A percentile compares a stretch with the other conserved stretches of the same genome.
These are phyloP conservation scores for Lentinula sp. DNA, from an alignment of 768 basidiomycete genomes.

Conservation along the genomic window DNA sequence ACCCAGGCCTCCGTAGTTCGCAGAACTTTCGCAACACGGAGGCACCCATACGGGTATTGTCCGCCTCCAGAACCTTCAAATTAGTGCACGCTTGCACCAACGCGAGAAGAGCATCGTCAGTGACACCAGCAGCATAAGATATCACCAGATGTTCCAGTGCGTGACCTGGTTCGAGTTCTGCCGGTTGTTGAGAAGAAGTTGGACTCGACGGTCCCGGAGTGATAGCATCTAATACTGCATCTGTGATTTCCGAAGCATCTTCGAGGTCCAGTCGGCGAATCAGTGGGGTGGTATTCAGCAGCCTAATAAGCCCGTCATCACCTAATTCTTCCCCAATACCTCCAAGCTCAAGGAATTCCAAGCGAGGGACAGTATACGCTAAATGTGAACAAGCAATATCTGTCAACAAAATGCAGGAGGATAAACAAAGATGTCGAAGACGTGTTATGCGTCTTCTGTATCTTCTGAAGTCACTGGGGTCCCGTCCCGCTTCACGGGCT, in stretches of 20 bases:
- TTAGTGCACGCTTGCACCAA: constrained; percentile 61
- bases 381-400: constrained; percentile 72
- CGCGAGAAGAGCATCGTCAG: constrained; percentile 53
- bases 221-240: constrained; percentile 60
- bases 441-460: constrained; percentile 59
- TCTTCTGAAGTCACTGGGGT: constrained; percentile 38
- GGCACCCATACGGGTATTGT: constrained; percentile 70
- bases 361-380: constrained; percentile 58
- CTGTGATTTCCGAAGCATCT: constrained; percentile 69
- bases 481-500: constrained; percentile 61
- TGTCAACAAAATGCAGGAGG: constrained; percentile 64
- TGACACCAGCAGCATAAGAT: constrained; percentile 60
- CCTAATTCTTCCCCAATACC: constrained; percentile 64
- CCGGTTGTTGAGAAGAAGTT: not conserved
- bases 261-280: constrained; percentile 84
- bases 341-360: constrained; percentile 77
- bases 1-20: constrained; percentile 41
- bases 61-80: constrained; percentile 67
- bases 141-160: constrained; percentile 67
- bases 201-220: constrained; percentile 34
- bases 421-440: constrained; percentile 70
- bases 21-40: constrained; percentile 65
- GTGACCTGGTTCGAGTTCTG: constrained; percentile 43
- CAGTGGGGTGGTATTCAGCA: constrained; percentile 63
- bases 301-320: constrained; percentile 66